Evolutionary conservation across 305 asterid species (phyloP).

Genomic region (Solanum hybrid): DNA sequence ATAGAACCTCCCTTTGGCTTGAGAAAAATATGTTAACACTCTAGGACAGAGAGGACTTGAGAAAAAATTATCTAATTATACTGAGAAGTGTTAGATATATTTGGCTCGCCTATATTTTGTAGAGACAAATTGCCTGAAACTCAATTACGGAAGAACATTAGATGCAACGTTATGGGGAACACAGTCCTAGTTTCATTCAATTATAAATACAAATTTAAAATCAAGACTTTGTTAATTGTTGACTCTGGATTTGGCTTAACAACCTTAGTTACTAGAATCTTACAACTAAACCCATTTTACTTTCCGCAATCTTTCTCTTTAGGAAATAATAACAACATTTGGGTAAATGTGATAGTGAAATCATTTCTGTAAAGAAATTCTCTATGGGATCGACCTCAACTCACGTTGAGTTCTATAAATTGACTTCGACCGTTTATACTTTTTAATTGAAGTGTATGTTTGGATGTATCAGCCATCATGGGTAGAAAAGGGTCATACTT

Average conservation of each 20-base stretch:
- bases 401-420: background rate
- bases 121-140: background rate
- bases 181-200: background rate
- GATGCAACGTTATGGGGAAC: background rate
- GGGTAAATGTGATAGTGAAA: background rate
- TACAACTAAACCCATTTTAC: background rate
- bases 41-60: too few species aligned
- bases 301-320: background rate
- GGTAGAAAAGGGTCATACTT: background rate
- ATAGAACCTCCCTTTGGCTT: too few species aligned
- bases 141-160: background rate
- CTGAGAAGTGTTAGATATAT: background rate
- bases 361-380: background rate
- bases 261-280: background rate
- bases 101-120: background rate
- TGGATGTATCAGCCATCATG: background rate
- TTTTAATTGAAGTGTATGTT: background rate
- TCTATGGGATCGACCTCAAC: background rate
- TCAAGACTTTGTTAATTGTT: background rate
- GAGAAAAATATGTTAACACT: too few species aligned
- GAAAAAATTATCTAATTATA: too few species aligned
- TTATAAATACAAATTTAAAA: background rate
- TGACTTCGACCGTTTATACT: background rate
- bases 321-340: background rate
- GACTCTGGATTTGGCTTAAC: background rate